phyloP scores from a whole-genome alignment of 2,329 filamentous ascomycete genomes.

The Cladosporium sphaerospermum region DNA sequence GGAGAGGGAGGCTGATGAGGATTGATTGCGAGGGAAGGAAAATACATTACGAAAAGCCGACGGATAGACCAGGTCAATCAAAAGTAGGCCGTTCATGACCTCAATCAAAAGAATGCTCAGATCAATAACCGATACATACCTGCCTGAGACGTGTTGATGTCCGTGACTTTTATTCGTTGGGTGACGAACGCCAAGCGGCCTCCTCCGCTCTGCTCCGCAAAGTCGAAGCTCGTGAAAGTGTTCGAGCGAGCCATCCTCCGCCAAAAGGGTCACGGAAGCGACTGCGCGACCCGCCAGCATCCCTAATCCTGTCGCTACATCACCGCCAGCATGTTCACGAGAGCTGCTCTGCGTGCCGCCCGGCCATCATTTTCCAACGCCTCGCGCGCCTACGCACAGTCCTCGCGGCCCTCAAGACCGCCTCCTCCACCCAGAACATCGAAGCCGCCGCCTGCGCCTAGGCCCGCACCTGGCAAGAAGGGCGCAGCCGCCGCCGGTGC shows the following conservation, averaged over 20 bases:
- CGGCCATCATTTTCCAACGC: conserved; percentile 1
- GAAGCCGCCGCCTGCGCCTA: not conserved
- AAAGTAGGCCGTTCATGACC: not conserved
- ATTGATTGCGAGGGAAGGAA: not conserved
- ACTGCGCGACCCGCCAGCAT: conserved; percentile 4
- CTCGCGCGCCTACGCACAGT: conserved; percentile 10
- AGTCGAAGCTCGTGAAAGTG: not conserved
- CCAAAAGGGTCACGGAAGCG: not conserved
- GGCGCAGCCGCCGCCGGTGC: not conserved
- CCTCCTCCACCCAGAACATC: conserved; percentile 8
- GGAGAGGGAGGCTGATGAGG: conserved; percentile 13
- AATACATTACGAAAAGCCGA: not conserved
- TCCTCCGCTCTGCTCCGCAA: conserved; percentile 2
- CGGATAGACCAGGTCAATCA: not conserved
- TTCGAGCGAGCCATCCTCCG: not conserved
- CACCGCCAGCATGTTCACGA: conserved; percentile 9
- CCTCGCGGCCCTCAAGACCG: conserved; percentile 7
- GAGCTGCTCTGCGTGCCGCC: conserved; percentile 9
- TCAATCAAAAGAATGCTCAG: too few relatives aligned
- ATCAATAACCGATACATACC: too few relatives aligned
- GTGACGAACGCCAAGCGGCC: not conserved
- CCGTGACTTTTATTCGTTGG: too few relatives aligned
- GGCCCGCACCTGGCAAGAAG: not conserved
- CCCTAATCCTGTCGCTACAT: not conserved
- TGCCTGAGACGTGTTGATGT: too few relatives aligned